Evolutionary conservation across 148 eudicot genomes (phyloP).

Genomic region (Nyssa sinensis): DNA sequence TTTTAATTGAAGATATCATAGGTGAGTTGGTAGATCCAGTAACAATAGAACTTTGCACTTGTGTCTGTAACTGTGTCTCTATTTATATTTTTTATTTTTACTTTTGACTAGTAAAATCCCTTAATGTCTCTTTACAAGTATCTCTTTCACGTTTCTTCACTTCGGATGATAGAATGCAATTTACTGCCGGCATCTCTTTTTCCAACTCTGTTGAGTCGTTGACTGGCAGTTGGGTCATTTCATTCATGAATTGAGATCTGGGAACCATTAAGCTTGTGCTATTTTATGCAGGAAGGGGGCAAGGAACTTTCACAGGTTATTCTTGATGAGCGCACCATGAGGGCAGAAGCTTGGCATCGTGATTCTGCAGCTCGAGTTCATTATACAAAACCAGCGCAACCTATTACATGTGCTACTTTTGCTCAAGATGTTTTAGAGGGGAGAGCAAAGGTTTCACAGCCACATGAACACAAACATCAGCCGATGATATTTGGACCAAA

Average conservation of each 20-base stretch:
- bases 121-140: too few species aligned
- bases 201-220: too few species aligned
- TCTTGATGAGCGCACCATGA: conserved; percentile 71
- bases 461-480: conserved; percentile 89
- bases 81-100: too few species aligned
- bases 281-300: conserved; percentile 62
- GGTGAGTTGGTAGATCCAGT: too few species aligned
- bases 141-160: too few species aligned
- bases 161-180: too few species aligned
- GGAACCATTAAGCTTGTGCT: background rate
- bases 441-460: conserved; percentile 75
- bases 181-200: too few species aligned
- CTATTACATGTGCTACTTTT: conserved; percentile 95
- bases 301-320: conserved; percentile 51
- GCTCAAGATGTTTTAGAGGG: conserved; percentile 99
- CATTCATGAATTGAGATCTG: background rate
- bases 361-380: conserved; percentile 71
- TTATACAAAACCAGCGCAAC: conserved; percentile 71
- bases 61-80: too few species aligned
- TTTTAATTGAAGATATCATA: too few species aligned
- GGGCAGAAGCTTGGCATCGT: conserved; percentile 88
- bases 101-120: too few species aligned
- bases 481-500: conserved; percentile 92
- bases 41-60: too few species aligned
- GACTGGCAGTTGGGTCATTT: too few species aligned